phyloP scores from a whole-genome alignment of 306 rosid genomes.

The Prunus dulcis region DNA sequence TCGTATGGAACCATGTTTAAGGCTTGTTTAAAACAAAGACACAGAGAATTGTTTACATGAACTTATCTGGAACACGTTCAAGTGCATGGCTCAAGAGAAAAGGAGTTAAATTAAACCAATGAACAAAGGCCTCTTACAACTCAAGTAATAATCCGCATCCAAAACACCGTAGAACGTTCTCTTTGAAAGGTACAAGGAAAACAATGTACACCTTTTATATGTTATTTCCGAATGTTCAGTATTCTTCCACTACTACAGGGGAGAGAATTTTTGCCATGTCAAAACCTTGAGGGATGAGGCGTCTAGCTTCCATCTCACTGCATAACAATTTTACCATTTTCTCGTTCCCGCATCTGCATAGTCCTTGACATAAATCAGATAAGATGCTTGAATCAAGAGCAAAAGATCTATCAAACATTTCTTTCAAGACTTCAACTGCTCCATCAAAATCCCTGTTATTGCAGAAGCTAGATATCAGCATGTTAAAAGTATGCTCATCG shows the following conservation, averaged over 20 bases:
- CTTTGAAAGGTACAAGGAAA: not conserved
- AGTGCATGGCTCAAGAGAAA: too few relatives aligned
- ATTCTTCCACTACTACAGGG: constrained; percentile 15
- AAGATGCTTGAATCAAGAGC: constrained; percentile 47
- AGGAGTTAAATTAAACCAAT: too few relatives aligned
- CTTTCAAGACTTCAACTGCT: constrained; percentile 59
- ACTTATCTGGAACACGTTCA: too few relatives aligned
- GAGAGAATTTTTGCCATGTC: constrained; percentile 32
- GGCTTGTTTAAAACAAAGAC: too few relatives aligned
- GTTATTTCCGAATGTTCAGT: not conserved
- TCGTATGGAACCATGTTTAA: too few relatives aligned
- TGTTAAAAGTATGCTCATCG: constrained; percentile 42
- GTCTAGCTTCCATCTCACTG: constrained; percentile 30
- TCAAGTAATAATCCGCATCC: not conserved
- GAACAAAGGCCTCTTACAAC: too few relatives aligned
- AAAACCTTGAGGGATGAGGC: constrained; percentile 27
- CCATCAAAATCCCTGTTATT: constrained; percentile 69
- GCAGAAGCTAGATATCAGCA: constrained; percentile 56
- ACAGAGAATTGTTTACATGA: too few relatives aligned
- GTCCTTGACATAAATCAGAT: constrained; percentile 54
- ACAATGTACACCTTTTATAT: not conserved
- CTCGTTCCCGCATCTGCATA: constrained; percentile 41
- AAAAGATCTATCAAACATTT: constrained; percentile 54
- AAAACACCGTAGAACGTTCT: not conserved
- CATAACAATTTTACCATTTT: constrained; percentile 38